phyloP scores from a whole-genome alignment of 768 basidiomycete genomes.

The Myochromella boudieri region DNA sequence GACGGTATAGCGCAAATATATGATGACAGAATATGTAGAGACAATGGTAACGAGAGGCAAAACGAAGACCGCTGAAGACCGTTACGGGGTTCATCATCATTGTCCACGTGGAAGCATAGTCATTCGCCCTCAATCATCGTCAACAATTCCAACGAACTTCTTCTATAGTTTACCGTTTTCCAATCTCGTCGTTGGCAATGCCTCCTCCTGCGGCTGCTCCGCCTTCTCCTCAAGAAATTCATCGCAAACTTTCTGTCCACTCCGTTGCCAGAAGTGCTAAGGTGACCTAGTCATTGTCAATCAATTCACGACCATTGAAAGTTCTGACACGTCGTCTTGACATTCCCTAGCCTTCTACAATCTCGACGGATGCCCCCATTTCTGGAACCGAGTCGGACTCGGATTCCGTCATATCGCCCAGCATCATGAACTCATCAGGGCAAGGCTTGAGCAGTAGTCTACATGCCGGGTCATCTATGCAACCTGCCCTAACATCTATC shows the following conservation, averaged over 20 bases:
- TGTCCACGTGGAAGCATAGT: too few relatives aligned
- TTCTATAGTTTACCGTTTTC: background rate
- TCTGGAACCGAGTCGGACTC: constrained; percentile 89
- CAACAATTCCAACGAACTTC: too few relatives aligned
- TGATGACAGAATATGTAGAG: too few relatives aligned
- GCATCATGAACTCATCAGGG: constrained; percentile 40
- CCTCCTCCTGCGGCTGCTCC: constrained; percentile 53
- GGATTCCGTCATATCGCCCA: constrained; percentile 66
- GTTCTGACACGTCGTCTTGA: constrained; percentile 11
- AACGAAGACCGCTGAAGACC: too few relatives aligned
- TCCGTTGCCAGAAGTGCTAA: constrained; percentile 54
- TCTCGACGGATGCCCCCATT: constrained; percentile 28
- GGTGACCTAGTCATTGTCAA: constrained; percentile 29
- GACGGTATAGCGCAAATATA: too few relatives aligned
- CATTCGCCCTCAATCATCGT: too few relatives aligned
- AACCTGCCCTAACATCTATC: constrained; percentile 69
- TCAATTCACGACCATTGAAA: constrained; percentile 5
- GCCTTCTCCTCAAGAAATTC: constrained; percentile 84
- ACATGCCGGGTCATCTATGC: constrained; percentile 34
- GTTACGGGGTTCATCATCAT: too few relatives aligned
- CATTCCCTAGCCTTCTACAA: constrained; percentile 19
- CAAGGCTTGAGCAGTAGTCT: constrained; percentile 24
- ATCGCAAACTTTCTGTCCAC: constrained; percentile 81
- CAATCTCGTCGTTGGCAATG: constrained; percentile 21
- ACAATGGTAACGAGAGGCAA: too few relatives aligned